phyloP scores from a whole-genome alignment of 176 grass and related monocot species.

The Aegilops speltoides region DNA sequence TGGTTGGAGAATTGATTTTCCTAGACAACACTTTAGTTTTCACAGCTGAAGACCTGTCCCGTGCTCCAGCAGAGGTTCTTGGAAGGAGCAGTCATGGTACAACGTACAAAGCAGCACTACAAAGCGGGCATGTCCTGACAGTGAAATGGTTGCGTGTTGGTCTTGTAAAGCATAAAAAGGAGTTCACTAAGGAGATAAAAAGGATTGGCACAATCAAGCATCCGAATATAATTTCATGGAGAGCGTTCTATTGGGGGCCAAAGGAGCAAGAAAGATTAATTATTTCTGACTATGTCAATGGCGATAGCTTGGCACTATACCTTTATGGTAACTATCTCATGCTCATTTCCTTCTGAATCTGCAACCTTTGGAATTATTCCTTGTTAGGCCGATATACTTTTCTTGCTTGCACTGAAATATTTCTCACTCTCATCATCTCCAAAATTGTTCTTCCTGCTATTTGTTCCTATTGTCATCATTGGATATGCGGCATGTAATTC shows the following conservation, averaged over 20 bases:
- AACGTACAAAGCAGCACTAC: slow-evolving; percentile 72
- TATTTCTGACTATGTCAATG: slow-evolving; percentile 76
- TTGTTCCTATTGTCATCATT: neutral
- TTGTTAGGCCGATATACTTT: slow-evolving; percentile 1
- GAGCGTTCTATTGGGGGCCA: slow-evolving; percentile 90
- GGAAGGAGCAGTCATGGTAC: slow-evolving; percentile 93
- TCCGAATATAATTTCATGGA: slow-evolving; percentile 84
- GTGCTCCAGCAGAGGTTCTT: slow-evolving; percentile 88
- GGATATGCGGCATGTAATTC: neutral
- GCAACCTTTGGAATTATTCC: neutral
- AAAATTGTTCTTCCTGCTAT: neutral
- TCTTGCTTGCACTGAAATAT: neutral
- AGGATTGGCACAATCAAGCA: slow-evolving; percentile 73
- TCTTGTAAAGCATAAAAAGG: slow-evolving; percentile 86
- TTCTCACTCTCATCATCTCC: neutral
- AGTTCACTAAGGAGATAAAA: slow-evolving; percentile 89
- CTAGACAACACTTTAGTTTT: slow-evolving; percentile 75
- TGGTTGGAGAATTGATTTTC: slow-evolving; percentile 85
- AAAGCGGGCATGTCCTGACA: slow-evolving; percentile 72
- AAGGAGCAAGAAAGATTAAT: slow-evolving; percentile 96
- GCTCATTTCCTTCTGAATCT: slow-evolving; percentile 25
- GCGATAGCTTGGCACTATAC: slow-evolving; percentile 79
- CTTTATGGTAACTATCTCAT: slow-evolving; percentile 77
- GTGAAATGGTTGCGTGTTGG: slow-evolving; percentile 94
- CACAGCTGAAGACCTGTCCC: slow-evolving; percentile 85